These are phyloP conservation scores for Lachancea waltii DNA, from an alignment of 805 yeast genomes.

Conservation along the genomic window DNA sequence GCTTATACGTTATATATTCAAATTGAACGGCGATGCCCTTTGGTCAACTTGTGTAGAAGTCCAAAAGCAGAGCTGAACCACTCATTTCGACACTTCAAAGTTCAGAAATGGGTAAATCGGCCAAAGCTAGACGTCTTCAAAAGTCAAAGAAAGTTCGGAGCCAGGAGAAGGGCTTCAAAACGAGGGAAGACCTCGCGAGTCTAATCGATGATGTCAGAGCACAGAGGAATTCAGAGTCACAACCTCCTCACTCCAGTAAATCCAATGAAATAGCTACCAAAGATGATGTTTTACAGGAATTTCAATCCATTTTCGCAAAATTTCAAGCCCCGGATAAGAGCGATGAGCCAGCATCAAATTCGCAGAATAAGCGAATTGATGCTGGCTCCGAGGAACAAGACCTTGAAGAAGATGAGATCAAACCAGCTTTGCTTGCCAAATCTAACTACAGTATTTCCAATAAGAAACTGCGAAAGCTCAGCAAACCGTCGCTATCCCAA, in stretches of 20 bases:
- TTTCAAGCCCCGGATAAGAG: conserved; percentile 22
- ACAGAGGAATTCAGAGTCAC: background rate
- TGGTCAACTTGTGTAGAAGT: too few species aligned
- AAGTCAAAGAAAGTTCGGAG: conserved; percentile 1
- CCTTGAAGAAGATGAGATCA: background rate
- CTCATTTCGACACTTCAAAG: too few species aligned
- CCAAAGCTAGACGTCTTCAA: conserved; percentile 5
- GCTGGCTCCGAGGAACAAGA: background rate
- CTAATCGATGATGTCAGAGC: conserved; percentile 1
- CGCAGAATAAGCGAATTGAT: background rate
- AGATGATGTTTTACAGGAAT: conserved; percentile 20
- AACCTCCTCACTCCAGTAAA: background rate
- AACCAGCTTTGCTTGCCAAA: too few species aligned
- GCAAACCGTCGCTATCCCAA: conserved; percentile 56
- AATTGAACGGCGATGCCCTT: too few species aligned
- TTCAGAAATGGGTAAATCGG: conserved; percentile 5
- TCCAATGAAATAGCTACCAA: background rate
- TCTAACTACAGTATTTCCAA: too few species aligned
- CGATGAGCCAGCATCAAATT: background rate
- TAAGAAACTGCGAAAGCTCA: conserved; percentile 44
- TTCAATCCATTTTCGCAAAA: conserved; percentile 31
- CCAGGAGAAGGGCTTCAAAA: background rate
- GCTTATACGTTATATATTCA: too few species aligned
- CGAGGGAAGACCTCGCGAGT: background rate
- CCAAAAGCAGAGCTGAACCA: too few species aligned